These are phyloP conservation scores for Colletotrichum scovillei DNA, from an alignment of 2,329 filamentous ascomycete genomes.

Conservation along the genomic window DNA sequence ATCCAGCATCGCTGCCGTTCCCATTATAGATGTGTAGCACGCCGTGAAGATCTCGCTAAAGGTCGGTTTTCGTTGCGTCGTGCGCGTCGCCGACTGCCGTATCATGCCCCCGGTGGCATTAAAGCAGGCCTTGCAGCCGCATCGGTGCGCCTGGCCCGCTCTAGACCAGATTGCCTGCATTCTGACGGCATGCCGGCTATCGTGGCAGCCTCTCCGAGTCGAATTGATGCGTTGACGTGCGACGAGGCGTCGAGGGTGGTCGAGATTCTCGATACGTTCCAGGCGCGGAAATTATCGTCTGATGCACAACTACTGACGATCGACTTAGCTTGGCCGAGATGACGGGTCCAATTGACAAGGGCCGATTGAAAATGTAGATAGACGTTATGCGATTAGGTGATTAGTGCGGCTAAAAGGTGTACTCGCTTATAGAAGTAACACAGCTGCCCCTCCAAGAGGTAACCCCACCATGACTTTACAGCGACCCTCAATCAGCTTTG, in stretches of 20 bases:
- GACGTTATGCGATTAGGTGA: background rate
- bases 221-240: conserved; percentile 16
- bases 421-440: conserved; percentile 20
- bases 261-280: conserved; percentile 5
- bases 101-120: conserved; percentile 59
- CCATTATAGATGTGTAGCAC: conserved; percentile 75
- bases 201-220: conserved; percentile 21
- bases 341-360: conserved; percentile 9
- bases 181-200: conserved; percentile 48
- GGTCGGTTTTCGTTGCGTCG: conserved; percentile 60
- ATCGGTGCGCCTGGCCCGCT: conserved; percentile 71
- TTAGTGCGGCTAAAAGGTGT: background rate
- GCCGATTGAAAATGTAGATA: background rate
- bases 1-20: conserved; percentile 72
- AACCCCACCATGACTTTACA: conserved; percentile 28
- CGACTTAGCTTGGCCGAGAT: conserved; percentile 5
- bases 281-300: conserved; percentile 17
- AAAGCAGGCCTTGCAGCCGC: conserved; percentile 72
- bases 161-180: conserved; percentile 79
- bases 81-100: conserved; percentile 61
- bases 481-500: background rate
- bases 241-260: background rate
- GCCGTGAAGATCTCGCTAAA: conserved; percentile 71
- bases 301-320: conserved; percentile 13
- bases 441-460: conserved; percentile 31